Base-by-base conservation (phyloP, 345 rosid genomes). In the Toxicodendron radicans region DNA sequence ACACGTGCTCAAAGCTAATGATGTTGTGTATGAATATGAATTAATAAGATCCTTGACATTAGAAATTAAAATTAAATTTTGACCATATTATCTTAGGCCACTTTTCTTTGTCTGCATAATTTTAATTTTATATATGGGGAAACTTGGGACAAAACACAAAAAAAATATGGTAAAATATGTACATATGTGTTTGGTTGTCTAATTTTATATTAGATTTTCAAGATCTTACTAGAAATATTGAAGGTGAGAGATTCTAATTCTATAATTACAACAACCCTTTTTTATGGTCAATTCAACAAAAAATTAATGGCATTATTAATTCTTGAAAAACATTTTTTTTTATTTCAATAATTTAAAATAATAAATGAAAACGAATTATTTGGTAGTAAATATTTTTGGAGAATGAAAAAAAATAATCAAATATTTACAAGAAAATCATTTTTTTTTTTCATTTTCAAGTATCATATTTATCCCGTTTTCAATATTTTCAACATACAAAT, bases 1-100 rank as follows among this genome's bases (percentile, higher is more conserved):
- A 82, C 90, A 85, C 92, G 92, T 83, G 92, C 79, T 79, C 10
- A 20, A 24, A 35, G 35, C 48, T 61, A 78, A 80, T 83, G 64
- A 80, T 83, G 80, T 16, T 78, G 56, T 32, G 72, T 66, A 73
- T 38, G 41, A n/a, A n/a, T 66, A 73, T 38, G 7, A 38, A 38
- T 76, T 80, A 66, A 71, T 60, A 58, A 68, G 67, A 65, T 67
- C 58, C 74, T 58, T 46, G 82, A 75, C 76, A 57, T 54, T 74
- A 13, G 4, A 18, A 49, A 24, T 13, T 7, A 41, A 62, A 49
- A 70, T 76, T 63, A 61, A 1, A 1, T 52, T 66, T 75, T 74
- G 58, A 72, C 70, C 70, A 20, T 56, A 30, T 38, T 53, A 17
- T 2, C 9, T 56, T 35, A 38, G 1, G 32, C 54, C 54, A 51